phyloP scores from a whole-genome alignment of 352 stramenopile species.

The Pythium dissotocum region DNA sequence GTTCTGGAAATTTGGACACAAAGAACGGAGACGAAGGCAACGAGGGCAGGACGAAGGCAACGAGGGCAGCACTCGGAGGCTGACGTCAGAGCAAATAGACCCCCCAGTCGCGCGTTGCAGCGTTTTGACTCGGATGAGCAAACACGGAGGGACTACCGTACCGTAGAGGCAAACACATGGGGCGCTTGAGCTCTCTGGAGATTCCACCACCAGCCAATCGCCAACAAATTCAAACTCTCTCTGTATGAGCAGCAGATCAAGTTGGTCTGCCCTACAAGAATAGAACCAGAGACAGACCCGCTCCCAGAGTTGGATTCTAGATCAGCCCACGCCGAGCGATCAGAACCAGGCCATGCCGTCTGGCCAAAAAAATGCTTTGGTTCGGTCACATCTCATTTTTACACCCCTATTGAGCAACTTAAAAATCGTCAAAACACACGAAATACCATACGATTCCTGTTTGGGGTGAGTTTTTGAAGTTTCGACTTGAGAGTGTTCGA shows the following conservation, averaged over 20 bases:
- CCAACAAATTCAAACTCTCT: no score
- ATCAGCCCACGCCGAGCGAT: conserved; percentile 20
- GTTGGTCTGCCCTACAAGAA: neutral
- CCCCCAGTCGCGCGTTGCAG: neutral
- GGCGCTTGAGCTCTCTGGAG: neutral
- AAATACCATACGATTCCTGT: neutral
- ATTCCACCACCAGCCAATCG: neutral
- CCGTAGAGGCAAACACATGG: neutral
- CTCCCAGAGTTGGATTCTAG: conserved; percentile 8
- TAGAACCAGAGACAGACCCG: conserved; percentile 23
- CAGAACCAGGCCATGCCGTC: conserved; percentile 14
- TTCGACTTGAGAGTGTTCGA: conserved; percentile 6
- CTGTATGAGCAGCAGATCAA: no score
- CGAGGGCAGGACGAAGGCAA: neutral
- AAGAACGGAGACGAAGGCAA: neutral
- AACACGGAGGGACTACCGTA: no score
- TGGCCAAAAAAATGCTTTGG: neutral
- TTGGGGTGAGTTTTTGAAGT: conserved; percentile 13
- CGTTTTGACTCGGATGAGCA: no score
- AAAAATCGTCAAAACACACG: conserved; percentile 10
- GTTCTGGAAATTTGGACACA: neutral
- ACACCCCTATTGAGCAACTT: conserved; percentile 10
- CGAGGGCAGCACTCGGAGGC: neutral
- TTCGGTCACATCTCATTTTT: conserved; percentile 9
- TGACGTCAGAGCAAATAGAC: neutral